These are phyloP conservation scores for Neofusicoccum sp. DNA, from an alignment of 2,329 filamentous ascomycete genomes.

Conservation along the genomic window DNA sequence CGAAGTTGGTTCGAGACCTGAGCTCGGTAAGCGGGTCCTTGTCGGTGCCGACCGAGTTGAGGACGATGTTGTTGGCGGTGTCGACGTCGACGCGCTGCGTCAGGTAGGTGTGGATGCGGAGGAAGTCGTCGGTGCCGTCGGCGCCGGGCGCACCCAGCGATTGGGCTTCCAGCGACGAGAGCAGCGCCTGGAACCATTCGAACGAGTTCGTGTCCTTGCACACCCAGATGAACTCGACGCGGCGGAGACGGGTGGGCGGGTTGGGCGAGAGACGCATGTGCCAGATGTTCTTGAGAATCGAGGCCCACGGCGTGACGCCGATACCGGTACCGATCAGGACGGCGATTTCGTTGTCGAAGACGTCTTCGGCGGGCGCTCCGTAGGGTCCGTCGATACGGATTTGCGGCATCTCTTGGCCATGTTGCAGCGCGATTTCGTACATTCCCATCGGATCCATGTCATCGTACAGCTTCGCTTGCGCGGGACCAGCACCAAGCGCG, in stretches of 20 bases:
- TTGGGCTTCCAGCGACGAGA: slow-evolving; percentile 88
- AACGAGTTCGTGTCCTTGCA: slow-evolving; percentile 95
- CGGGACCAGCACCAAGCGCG: slow-evolving; percentile 85
- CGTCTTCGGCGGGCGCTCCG: slow-evolving; percentile 94
- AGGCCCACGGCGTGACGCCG: slow-evolving; percentile 83
- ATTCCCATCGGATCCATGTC: slow-evolving; percentile 90
- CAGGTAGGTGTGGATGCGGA: slow-evolving; percentile 97
- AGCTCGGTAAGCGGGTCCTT: slow-evolving; percentile 92
- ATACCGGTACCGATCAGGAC: slow-evolving; percentile 86
- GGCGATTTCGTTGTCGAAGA: slow-evolving; percentile 90
- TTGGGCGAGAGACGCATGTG: slow-evolving; percentile 89
- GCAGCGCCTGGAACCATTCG: slow-evolving; percentile 96
- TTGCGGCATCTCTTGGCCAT: slow-evolving; percentile 87
- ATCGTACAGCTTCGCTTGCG: slow-evolving; percentile 88
- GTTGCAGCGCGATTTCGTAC: slow-evolving; percentile 95
- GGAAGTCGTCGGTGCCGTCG: slow-evolving; percentile 66
- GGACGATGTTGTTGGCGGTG: slow-evolving; percentile 92
- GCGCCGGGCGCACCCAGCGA: slow-evolving; percentile 62
- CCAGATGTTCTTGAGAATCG: slow-evolving; percentile 97
- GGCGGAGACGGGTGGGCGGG: slow-evolving; percentile 82
- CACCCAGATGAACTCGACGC: slow-evolving; percentile 99
- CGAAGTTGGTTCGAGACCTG: slow-evolving; percentile 88
- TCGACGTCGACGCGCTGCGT: slow-evolving; percentile 92
- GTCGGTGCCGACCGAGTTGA: slow-evolving; percentile 88
- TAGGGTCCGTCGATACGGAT: slow-evolving; percentile 95